A percentile compares a stretch with the other conserved stretches of the same genome.
phyloP scores from a whole-genome alignment of 73 alveolate genomes.

The Tetrahymena borealis region DNA sequence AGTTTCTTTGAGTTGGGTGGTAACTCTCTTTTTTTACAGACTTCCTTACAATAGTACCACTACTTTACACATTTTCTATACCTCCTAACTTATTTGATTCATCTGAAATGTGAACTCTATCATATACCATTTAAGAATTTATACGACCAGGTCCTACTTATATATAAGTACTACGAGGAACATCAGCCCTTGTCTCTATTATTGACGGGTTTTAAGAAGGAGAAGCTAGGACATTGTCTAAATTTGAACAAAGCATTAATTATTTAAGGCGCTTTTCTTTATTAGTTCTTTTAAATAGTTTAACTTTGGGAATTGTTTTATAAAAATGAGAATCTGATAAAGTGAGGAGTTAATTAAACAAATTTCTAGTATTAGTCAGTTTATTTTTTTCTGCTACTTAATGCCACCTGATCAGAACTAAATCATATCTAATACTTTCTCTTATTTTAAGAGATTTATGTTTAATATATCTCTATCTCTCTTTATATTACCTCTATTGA shows the following conservation, averaged over 20 bases:
- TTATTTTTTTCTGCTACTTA: not conserved
- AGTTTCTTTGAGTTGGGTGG: not conserved
- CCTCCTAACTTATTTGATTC: not conserved
- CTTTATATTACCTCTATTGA: not conserved
- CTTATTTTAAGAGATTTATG: not conserved
- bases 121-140: not conserved
- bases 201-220: not conserved
- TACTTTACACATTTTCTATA: not conserved
- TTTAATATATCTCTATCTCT: not conserved
- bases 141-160: not conserved
- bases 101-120: not conserved
- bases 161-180: not conserved
- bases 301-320: not conserved
- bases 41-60: not conserved
- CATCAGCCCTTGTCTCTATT: not conserved
- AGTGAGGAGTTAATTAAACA: not conserved
- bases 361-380: not conserved
- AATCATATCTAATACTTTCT: not conserved
- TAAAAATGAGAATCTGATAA: not conserved
- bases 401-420: not conserved
- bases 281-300: not conserved
- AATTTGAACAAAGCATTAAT: not conserved
- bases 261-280: not conserved
- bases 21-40: not conserved
- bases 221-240: not conserved